phyloP scores from a whole-genome alignment of 208 protist species.

The Sergeia podlipaevii region DNA sequence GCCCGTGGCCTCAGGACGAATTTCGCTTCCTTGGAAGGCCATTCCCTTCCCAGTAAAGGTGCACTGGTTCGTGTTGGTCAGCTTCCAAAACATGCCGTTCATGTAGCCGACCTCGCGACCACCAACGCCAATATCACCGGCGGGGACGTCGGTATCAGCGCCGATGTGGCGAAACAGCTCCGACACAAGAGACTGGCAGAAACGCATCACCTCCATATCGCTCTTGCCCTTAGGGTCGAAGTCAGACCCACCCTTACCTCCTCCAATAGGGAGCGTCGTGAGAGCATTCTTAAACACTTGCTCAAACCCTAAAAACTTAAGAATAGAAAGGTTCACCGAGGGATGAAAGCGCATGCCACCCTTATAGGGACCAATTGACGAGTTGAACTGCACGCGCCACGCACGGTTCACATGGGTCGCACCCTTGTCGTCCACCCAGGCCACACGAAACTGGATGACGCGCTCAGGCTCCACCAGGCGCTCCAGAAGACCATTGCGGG shows the following conservation, averaged over 20 bases:
- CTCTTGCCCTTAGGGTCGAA: constrained; percentile 94
- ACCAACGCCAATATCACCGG: constrained; percentile 95
- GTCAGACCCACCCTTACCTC: constrained; percentile 93
- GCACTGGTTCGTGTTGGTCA: constrained; percentile 77
- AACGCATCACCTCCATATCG: constrained; percentile 91
- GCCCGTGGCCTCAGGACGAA: constrained; percentile 93
- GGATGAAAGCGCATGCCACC: constrained; percentile 87
- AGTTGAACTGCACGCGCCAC: constrained; percentile 94
- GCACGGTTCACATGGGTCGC: constrained; percentile 87
- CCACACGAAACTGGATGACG: constrained; percentile 88
- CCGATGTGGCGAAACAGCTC: constrained; percentile 91
- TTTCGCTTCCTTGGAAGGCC: constrained; percentile 86
- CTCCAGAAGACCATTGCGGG: constrained; percentile 55
- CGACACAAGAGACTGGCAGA: constrained; percentile 91
- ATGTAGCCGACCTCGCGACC: constrained; percentile 90
- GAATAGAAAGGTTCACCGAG: constrained; percentile 85
- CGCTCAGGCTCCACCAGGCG: constrained; percentile 90
- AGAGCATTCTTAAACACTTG: constrained; percentile 96
- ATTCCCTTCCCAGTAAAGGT: constrained; percentile 92
- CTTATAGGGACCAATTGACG: constrained; percentile 93
- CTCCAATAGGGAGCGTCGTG: constrained; percentile 91
- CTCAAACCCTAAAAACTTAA: constrained; percentile 96
- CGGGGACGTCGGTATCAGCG: constrained; percentile 91
- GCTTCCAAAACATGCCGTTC: constrained; percentile 88
- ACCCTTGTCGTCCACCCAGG: constrained; percentile 91